Evolutionary conservation across 2,329 filamentous ascomycete genomes (phyloP).

Genomic region (Annulohypoxylon truncatum): DNA sequence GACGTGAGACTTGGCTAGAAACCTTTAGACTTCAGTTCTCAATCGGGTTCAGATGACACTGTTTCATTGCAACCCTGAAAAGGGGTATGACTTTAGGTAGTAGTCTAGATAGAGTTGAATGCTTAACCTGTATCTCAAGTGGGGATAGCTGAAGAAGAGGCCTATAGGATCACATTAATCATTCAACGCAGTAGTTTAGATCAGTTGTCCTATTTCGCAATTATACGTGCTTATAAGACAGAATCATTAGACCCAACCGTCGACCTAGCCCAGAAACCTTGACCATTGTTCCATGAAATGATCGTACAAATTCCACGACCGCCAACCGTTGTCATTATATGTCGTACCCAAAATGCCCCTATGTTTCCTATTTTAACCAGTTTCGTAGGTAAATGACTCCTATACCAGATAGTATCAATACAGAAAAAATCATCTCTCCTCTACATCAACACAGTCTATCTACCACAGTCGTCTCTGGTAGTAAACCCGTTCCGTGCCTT

Average conservation of each 20-base stretch:
- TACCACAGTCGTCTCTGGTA: conserved; percentile 69
- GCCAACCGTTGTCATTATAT: conserved; percentile 20
- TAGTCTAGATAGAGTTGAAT: conserved; percentile 1
- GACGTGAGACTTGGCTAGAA: conserved; percentile 31
- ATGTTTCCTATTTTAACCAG: conserved; percentile 7
- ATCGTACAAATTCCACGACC: conserved; percentile 6
- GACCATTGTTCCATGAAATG: conserved; percentile 21
- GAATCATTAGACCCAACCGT: conserved; percentile 10
- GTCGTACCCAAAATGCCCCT: conserved; percentile 19
- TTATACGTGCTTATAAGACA: not conserved
- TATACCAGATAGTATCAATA: conserved; percentile 15
- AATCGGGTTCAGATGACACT: conserved; percentile 30
- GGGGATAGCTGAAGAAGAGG: not conserved
- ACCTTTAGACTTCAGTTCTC: not conserved
- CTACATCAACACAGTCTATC: not conserved
- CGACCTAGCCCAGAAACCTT: conserved; percentile 20
- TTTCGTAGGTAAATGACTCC: conserved; percentile 9
- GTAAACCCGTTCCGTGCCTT: conserved; percentile 59
- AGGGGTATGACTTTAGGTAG: conserved; percentile 11
- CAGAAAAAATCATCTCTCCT: not conserved
- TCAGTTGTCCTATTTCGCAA: not conserved
- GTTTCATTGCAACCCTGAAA: conserved; percentile 10
- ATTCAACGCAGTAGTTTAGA: not conserved
- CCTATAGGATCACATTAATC: not conserved
- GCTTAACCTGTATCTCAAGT: not conserved